Evolutionary conservation across 2,329 filamentous ascomycete species (phyloP).

Genomic region (Aspergillus sclerotialis): DNA sequence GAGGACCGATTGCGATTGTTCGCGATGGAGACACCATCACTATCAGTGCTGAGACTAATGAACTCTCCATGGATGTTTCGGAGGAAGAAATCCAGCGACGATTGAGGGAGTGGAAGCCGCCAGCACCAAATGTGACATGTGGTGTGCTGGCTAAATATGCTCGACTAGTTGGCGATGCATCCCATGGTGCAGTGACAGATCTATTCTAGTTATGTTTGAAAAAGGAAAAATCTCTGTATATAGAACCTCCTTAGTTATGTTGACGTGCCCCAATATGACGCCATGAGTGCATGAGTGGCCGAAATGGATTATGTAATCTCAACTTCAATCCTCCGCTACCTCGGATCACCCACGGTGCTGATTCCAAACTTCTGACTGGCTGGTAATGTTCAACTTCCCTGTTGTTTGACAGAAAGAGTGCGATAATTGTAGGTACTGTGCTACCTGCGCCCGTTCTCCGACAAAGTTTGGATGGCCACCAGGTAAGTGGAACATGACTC

Average conservation of each 20-base stretch:
- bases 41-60: slow-evolving; percentile 75
- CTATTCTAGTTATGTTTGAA: slow-evolving; percentile 43
- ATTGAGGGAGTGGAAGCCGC: slow-evolving; percentile 61
- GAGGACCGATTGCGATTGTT: slow-evolving; percentile 81
- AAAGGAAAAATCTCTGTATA: not conserved
- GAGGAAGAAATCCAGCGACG: slow-evolving; percentile 64
- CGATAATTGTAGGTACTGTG: no score
- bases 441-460: no score
- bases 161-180: slow-evolving; percentile 79
- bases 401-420: no score
- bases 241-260: not conserved
- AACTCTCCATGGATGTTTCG: slow-evolving; percentile 62
- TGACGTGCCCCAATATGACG: slow-evolving; percentile 8
- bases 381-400: not conserved
- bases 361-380: slow-evolving; percentile 10
- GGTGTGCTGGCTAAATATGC: slow-evolving; percentile 90
- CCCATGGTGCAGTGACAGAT: slow-evolving; percentile 85
- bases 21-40: slow-evolving; percentile 73
- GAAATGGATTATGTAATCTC: slow-evolving; percentile 1
- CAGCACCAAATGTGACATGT: slow-evolving; percentile 65
- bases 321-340: slow-evolving; percentile 7
- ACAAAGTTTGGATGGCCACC: no score
- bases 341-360: slow-evolving; percentile 12
- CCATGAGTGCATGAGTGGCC: slow-evolving; percentile 15
- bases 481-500: no score